These are phyloP conservation scores for Fusarium humuli DNA, from an alignment of 2,329 filamentous ascomycete species.

Conservation along the genomic window DNA sequence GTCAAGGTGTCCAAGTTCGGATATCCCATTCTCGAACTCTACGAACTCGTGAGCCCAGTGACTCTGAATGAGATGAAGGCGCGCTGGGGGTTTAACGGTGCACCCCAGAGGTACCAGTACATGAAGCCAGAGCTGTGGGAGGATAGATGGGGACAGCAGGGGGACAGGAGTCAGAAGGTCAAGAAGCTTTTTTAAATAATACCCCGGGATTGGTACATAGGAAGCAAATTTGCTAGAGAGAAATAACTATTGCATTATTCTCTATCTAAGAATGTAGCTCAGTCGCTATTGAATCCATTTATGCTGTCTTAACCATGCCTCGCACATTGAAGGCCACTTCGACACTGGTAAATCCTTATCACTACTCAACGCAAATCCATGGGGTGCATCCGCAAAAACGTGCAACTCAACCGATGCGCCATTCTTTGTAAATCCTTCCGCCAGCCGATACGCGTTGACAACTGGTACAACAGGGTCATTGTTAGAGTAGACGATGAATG, in stretches of 20 bases:
- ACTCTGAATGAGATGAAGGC: constrained; percentile 43
- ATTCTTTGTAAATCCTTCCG: constrained; percentile 22
- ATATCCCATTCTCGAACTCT: constrained; percentile 45
- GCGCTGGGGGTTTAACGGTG: constrained; percentile 39
- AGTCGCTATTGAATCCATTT: constrained; percentile 15
- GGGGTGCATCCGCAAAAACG: constrained; percentile 40
- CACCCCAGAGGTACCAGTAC: constrained; percentile 47
- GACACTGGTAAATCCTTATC: constrained; percentile 31
- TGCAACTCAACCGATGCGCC: constrained; percentile 38
- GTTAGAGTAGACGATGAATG: constrained; percentile 42
- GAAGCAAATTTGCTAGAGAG: neutral
- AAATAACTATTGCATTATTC: neutral
- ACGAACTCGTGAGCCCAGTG: constrained; percentile 40
- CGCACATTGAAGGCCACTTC: constrained; percentile 38
- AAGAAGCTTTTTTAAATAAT: neutral
- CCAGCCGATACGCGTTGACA: constrained; percentile 37
- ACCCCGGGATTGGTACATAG: neutral
- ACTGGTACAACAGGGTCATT: constrained; percentile 41
- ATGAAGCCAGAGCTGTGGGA: constrained; percentile 39
- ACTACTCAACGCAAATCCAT: constrained; percentile 40
- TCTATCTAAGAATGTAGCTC: neutral
- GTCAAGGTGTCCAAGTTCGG: constrained; percentile 44
- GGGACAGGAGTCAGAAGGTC: neutral
- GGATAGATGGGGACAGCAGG: constrained; percentile 40
- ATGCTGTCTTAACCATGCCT: constrained; percentile 36